Evolutionary conservation across 306 rosid species (phyloP), one percentile per base, ranked within the genome.

Genomic region (Prunus mira): DNA sequence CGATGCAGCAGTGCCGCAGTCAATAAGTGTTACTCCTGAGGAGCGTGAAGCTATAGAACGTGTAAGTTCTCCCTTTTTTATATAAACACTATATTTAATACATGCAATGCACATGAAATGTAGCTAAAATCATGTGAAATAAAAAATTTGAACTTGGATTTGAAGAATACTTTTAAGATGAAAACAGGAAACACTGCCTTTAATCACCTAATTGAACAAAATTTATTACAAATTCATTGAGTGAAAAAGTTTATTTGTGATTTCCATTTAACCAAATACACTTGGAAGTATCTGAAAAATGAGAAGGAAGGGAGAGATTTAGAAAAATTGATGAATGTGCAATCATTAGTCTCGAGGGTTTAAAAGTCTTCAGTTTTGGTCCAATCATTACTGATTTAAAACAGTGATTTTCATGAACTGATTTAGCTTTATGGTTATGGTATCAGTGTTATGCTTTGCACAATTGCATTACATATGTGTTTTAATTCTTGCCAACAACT

Each of bases 21-120:
- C 97, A 43, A 81, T 90, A 65, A 75, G 91, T 45, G 97, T 94
- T 65, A 91, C 97, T 63, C 92, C 98, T 4, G 98, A 89, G 86
- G 98, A 94, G 89, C 95, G 89, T 45, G 82, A 87, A 76, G 98
- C 98, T 38, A 90, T 94, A 78, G 95, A 90, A 77, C 97, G 98
- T 49, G 98, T 95, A 87, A 86, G 97, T 89, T 76, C 28, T 12
- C 52, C 10, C 50, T 50, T 69, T 28, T 73, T 20, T 3, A 13
- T 19, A 8, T 28, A 13, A 9, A 10, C 7, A 11, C 8, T 8
- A 38, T 38, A 62, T 52, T 56, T 54, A 70, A 65, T 12, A 0
- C 47, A 9, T 34, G 17, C 69, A 65, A 3, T 32, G 45, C 67
- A 63, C 9, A 8, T 43, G 67, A 63, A 38, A 27, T 63, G 15